Conservation (phyloP, 257 asterid genomes). For the Nicotiana tomentosiformis region DNA sequence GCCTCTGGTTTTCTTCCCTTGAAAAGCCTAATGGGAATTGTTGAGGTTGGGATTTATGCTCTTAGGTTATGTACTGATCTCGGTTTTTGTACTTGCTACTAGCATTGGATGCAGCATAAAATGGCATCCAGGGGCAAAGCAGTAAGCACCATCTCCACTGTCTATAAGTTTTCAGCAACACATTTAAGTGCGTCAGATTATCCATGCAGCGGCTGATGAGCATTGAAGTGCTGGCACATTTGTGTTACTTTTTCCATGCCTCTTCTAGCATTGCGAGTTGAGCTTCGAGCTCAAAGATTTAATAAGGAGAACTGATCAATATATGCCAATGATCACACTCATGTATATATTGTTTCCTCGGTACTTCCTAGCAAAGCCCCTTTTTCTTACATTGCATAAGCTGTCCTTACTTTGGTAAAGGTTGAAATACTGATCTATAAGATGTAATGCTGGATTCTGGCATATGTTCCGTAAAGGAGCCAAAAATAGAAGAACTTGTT, state of each 20-base stretch:
- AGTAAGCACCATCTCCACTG: conserved; percentile 17
- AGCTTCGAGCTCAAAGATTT: not conserved
- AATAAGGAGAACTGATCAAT: not conserved
- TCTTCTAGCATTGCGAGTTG: not conserved
- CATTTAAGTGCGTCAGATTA: conserved; percentile 10
- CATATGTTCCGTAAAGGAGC: not conserved
- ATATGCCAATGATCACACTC: not conserved
- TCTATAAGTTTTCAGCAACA: conserved; percentile 17
- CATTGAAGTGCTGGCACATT: not conserved
- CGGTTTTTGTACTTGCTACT: conserved; percentile 7
- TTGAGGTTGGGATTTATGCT: not conserved
- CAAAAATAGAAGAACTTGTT: not conserved
- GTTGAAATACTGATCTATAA: not conserved
- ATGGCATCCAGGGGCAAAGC: conserved; percentile 61
- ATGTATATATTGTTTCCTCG: not conserved
- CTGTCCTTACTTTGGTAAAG: not conserved
- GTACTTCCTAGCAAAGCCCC: not conserved
- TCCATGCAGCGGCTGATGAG: not conserved
- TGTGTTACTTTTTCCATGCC: not conserved
- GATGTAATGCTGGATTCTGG: not conserved
- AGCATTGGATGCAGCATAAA: conserved; percentile 94
- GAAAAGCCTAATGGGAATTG: not conserved
- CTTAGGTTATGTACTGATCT: not conserved
- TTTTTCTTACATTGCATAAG: not conserved
- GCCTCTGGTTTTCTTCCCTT: not conserved